Conservation (phyloP, 495 filamentous ascomycete genomes). For the Parathielavia hyrcaniae region DNA sequence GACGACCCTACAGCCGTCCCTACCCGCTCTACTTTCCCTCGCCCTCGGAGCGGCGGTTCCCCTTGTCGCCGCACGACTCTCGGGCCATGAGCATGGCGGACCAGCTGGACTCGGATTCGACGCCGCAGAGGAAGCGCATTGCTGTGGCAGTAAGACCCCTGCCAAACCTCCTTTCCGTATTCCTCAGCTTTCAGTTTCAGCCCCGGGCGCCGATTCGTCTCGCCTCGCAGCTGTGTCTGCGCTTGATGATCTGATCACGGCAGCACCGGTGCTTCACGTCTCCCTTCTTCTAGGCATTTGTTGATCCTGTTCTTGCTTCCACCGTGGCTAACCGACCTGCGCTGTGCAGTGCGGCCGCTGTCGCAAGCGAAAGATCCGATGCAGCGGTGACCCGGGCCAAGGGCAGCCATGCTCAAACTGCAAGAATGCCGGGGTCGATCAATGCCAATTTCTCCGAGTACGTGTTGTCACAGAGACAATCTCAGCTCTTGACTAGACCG, state of each 20-base stretch:
- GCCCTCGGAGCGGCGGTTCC: slow-evolving; percentile 34
- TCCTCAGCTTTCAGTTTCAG: background rate
- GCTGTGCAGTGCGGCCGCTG: slow-evolving; percentile 72
- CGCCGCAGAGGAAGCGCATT: slow-evolving; percentile 52
- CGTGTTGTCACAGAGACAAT: background rate
- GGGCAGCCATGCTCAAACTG: slow-evolving; percentile 78
- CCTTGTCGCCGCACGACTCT: slow-evolving; percentile 32
- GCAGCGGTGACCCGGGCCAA: slow-evolving; percentile 77
- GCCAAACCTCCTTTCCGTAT: background rate
- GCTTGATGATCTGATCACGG: background rate
- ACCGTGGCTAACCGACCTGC: slow-evolving; percentile 2
- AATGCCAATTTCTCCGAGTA: slow-evolving; percentile 78
- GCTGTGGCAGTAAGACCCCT: slow-evolving; percentile 58
- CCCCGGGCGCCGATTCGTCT: background rate
- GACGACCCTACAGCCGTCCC: slow-evolving; percentile 39
- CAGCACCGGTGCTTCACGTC: too few relatives aligned
- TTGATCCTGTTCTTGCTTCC: background rate
- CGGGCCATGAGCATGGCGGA: slow-evolving; percentile 40
- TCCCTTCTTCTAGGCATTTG: background rate
- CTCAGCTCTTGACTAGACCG: background rate
- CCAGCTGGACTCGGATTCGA: slow-evolving; percentile 36
- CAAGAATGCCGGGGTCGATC: slow-evolving; percentile 59
- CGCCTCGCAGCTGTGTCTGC: background rate
- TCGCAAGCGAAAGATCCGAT: slow-evolving; percentile 91
- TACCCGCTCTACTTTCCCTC: slow-evolving; percentile 35